Base-by-base conservation (phyloP, 2,329 filamentous ascomycete genomes). In the Fusarium concolor region DNA sequence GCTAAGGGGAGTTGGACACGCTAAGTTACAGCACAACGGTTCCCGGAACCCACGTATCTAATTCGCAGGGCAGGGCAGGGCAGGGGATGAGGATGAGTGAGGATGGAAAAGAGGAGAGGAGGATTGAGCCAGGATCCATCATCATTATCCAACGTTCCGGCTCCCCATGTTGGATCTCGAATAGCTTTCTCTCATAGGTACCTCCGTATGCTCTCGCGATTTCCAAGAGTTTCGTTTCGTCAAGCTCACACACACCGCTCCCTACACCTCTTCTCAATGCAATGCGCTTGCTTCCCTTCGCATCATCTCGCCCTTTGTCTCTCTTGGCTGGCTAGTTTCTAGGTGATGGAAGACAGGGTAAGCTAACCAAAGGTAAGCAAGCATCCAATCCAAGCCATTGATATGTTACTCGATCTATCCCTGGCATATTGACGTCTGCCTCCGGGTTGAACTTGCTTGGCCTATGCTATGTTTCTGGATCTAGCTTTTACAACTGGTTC, bases 1-100 rank as follows among this genome's bases (percentile, higher is more conserved):
- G 53, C 65, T 61, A 64, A 64, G 31, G 50, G 31, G 39, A 58
- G 44, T 43, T 64, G 33, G 59, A 51, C 31, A 50, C 56, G 59
- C 58, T 62, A 62, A 62, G 17, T 45, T 22, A 54, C 61, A 58
- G 53, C 61, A 61, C 50, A 68, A 65, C 55, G 65, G 65, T 62
- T 52, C 53, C 61, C 52, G 56, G 52, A 56, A 57, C 45, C 41
- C 52, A 64, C 52, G 59, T 47, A 68, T 51, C 50, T 55, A 56
- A 68, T 62, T 51, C 38, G 42, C 50, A 65, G 43, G 59, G 31
- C 31, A 33, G 31, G 33, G 33, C n/a, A n/a, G n/a, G n/a, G n/a
- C n/a, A 15, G 33, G 31, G 12, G 12, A 31, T 31, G 64, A 49
- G 37, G 41, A 63, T 45, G 47, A 55, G 39, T 29, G 29, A 31